Evolutionary conservation across 192 early-diverging fungal genomes (phyloP).

Genomic region (Coemansia guatemalensis): DNA sequence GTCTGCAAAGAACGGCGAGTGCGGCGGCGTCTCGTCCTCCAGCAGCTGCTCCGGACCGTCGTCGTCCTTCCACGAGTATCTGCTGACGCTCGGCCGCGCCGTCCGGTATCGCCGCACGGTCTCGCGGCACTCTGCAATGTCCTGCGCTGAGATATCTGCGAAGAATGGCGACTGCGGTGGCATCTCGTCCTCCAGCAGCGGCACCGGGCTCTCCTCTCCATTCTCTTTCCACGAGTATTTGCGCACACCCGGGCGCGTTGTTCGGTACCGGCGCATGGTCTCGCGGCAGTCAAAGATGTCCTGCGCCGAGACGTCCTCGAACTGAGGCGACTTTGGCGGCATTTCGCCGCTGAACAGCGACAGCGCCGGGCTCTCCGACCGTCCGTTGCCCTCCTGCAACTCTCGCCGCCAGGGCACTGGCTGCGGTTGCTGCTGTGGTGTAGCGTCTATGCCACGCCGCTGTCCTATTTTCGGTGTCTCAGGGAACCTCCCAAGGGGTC

Average conservation of each 20-base stretch:
- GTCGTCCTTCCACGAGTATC: constrained; percentile 9
- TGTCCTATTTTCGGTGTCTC: not conserved
- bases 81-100: constrained; percentile 12
- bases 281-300: constrained; percentile 24
- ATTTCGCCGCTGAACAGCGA: constrained; percentile 17
- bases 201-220: not conserved
- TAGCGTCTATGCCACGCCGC: not conserved
- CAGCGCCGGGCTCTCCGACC: constrained; percentile 1
- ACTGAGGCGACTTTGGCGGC: constrained; percentile 43
- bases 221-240: constrained; percentile 5
- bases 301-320: constrained; percentile 19
- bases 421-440: not conserved
- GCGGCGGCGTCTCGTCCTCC: constrained; percentile 44
- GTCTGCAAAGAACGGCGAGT: constrained; percentile 44
- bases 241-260: constrained; percentile 14
- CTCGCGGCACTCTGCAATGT: constrained; percentile 22
- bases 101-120: constrained; percentile 21
- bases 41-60: constrained; percentile 11
- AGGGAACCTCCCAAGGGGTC: not conserved
- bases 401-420: not conserved
- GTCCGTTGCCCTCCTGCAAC: not conserved
- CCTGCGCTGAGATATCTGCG: constrained; percentile 14
- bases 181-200: constrained; percentile 28
- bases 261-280: constrained; percentile 18
- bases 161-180: constrained; percentile 43